Evolutionary conservation across 2,329 filamentous ascomycete genomes (phyloP), one percentile per base, ranked within the genome.

Genomic region (Colletotrichum lentis): DNA sequence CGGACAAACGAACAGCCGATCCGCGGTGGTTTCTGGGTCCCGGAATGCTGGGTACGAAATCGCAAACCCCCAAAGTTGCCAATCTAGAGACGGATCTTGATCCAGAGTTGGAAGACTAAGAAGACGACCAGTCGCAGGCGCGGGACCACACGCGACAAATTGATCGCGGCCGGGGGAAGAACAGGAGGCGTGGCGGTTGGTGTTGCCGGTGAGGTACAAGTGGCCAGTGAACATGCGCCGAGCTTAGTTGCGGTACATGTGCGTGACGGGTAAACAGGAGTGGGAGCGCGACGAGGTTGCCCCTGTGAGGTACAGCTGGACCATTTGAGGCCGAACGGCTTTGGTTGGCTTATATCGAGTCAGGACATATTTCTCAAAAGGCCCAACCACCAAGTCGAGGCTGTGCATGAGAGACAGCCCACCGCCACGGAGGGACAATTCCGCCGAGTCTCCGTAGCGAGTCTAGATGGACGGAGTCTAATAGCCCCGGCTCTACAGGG

Each of bases 271-370:
- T n/a, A n/a, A n/a, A n/a, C n/a, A n/a, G n/a, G n/a, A n/a, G n/a
- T n/a, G n/a, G n/a, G n/a, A n/a, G n/a, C 37, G 39, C 7, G 41
- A 46, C 53, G 41, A 73, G 69, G 7, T 72, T 59, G 14, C 67
- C 70, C 46, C 72, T 61, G 18, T 60, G n/a, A n/a, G n/a, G n/a
- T 46, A 60, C 22, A 37, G 27, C 11, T 64, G 55, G 44, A 24
- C 39, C 16, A 47, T 31, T 18, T n/a, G 31, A 54, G 53, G 16
- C 16, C 39, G 12, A 35, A n/a, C 37, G 12, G 18, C 54, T 0
- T 56, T 56, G 22, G 7, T 43, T 16, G 24, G 39, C 7, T 47
- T 37, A 14, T 24, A 49, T 46, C 7, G 3, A n/a, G 31, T 16
- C 3, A 22, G 14, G 16, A 0, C 4, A 39, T 22, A 12, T 8